Evolutionary conservation across 192 early-diverging fungal species (phyloP).

Genomic region (Rhizoclosmatium globosum): DNA sequence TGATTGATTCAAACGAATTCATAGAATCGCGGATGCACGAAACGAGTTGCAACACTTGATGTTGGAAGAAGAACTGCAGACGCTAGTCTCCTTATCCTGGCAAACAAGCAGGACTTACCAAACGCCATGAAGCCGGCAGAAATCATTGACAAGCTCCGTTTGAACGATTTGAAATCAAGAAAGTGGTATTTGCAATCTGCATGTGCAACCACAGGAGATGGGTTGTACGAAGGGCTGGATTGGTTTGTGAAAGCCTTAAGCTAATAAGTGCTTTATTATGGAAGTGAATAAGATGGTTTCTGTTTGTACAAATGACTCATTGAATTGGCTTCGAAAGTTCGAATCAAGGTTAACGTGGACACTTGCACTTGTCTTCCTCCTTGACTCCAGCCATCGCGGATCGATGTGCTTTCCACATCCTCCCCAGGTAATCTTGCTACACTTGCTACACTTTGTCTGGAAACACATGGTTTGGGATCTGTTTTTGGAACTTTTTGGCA

Average conservation of each 20-base stretch:
- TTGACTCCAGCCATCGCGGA: conserved; percentile 32
- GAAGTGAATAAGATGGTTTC: too few relatives aligned
- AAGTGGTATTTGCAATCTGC: conserved; percentile 95
- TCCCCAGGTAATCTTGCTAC: conserved; percentile 40
- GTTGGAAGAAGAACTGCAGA: conserved; percentile 91
- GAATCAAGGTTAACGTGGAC: conserved; percentile 11
- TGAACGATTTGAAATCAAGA: conserved; percentile 74
- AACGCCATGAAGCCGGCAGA: conserved; percentile 93
- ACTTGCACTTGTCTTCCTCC: conserved; percentile 18
- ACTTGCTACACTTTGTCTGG: conserved; percentile 29
- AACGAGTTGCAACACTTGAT: conserved; percentile 91
- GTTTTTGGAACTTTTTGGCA: neutral
- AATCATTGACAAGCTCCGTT: conserved; percentile 91
- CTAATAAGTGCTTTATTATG: too few relatives aligned
- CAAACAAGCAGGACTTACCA: conserved; percentile 99
- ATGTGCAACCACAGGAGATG: conserved; percentile 92
- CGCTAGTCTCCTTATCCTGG: conserved; percentile 89
- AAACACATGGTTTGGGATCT: conserved; percentile 28
- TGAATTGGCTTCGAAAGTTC: neutral
- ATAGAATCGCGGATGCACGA: conserved; percentile 89
- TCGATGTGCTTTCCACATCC: conserved; percentile 42
- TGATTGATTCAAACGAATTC: conserved; percentile 97
- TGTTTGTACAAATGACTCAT: neutral
- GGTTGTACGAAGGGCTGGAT: conserved; percentile 96
- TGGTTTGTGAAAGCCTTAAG: conserved; percentile 64